Base-by-base conservation (phyloP, 257 asterid species). In the Solanum pimpinellifolium region DNA sequence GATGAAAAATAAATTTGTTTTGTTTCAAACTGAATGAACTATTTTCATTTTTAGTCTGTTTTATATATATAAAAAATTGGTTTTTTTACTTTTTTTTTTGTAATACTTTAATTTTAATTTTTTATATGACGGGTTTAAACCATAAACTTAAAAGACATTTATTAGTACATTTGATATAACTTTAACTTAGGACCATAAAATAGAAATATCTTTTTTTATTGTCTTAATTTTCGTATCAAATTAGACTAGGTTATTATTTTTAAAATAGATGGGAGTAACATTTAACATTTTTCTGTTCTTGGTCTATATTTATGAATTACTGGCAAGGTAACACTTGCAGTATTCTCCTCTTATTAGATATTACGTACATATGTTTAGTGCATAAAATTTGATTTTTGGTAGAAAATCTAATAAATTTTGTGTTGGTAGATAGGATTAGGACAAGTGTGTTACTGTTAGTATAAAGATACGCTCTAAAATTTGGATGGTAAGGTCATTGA, bases 151-250 rank as follows among this genome's bases (percentile, higher is more conserved):
- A 56, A 52, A 56, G 4, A 18, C n/a, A 56, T 56, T 56, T 56
- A 52, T 52, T 18, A 4, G 4, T 56, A 56, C 0, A 56, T 56
- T 56, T 56, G n/a, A 56, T n/a, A 18, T 56, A 18, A 56, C 65
- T 56, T 56, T 56, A 56, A 56, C 7, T 56, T 56, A 56, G 11
- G 65, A 18, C 1, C 11, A 18, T 10, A 7, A 56, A 9, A 56
- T 56, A 18, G 4, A 56, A 0, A 0, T 2, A 7, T 6, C 6
- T 52, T 52, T 52, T 52, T 16, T 16, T 18, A 7, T 7, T 18
- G 2, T 56, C n/a, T 52, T 52, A 52, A 52, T 16, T 16, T 16
- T 18, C n/a, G 9, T 56, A 56, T 10, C 65, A 56, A 56, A 56
- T 56, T n/a, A 56, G 20, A 56, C 4, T 56, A 56, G 65, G 3